These are phyloP conservation scores for Fusarium gaditjirri DNA, from an alignment of 2,329 filamentous ascomycete genomes.

Conservation along the genomic window DNA sequence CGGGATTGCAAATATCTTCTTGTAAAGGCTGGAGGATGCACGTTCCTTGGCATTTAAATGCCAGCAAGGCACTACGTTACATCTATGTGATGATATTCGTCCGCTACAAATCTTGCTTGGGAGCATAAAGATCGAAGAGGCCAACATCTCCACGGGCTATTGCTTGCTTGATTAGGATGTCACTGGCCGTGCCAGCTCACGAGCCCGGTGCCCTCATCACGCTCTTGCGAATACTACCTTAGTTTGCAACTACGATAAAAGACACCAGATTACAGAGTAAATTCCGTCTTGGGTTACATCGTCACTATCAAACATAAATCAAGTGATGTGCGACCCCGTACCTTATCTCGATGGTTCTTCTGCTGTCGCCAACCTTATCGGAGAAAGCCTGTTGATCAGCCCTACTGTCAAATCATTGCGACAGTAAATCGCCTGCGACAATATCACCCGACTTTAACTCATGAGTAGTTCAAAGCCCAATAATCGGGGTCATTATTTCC, in stretches of 20 bases:
- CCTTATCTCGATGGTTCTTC: background rate
- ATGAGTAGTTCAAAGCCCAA: rapidly evolving
- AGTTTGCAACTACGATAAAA: background rate
- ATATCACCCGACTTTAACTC: background rate
- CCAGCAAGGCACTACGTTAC: background rate
- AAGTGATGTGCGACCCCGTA: background rate
- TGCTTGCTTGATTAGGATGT: background rate
- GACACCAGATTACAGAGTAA: background rate
- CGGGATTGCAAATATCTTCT: background rate
- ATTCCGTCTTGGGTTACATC: background rate
- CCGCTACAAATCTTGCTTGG: background rate
- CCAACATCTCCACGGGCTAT: too few species aligned
- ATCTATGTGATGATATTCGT: background rate
- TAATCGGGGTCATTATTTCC: background rate
- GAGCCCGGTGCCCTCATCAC: slow-evolving; percentile 10
- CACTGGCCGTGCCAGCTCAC: background rate
- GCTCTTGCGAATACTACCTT: slow-evolving; percentile 14
- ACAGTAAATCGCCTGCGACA: background rate
- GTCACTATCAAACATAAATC: background rate
- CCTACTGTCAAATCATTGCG: background rate
- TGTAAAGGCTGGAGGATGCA: background rate
- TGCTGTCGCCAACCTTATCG: background rate
- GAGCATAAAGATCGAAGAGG: too few species aligned
- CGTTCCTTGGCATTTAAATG: background rate
- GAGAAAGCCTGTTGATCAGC: background rate